These are phyloP conservation scores for Lagerstroemia speciosa DNA, from an alignment of 345 rosid species.

Conservation along the genomic window DNA sequence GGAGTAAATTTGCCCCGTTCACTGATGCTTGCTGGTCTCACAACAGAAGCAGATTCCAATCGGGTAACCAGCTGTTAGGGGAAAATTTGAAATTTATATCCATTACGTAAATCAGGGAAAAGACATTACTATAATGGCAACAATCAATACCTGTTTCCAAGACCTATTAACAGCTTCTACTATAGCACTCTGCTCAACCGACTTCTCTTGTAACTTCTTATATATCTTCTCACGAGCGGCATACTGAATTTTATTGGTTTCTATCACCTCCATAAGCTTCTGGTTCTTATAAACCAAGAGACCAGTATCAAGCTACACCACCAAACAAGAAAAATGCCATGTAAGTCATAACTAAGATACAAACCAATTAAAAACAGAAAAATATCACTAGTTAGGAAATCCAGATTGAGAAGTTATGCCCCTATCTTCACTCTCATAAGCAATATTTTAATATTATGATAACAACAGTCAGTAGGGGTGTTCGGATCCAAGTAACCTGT, in stretches of 20 bases:
- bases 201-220: conserved; percentile 46
- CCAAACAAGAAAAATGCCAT: background rate
- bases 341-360: no score
- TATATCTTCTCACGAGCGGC: conserved; percentile 54
- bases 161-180: conserved; percentile 53
- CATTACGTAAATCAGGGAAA: conserved; percentile 8
- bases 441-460: no score
- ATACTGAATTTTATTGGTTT: conserved; percentile 71
- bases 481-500: no score
- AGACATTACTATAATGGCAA: no score
- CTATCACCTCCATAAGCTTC: conserved; percentile 74
- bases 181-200: conserved; percentile 41
- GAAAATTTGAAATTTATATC: conserved; percentile 5
- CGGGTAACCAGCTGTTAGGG: conserved; percentile 8
- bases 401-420: no score
- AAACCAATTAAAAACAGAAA: background rate
- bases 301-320: conserved; percentile 56
- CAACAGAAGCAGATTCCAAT: background rate
- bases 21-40: background rate
- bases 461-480: no score
- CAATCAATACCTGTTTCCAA: conserved; percentile 58
- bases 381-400: background rate
- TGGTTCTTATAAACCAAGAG: conserved; percentile 87
- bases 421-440: no score
- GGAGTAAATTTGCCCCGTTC: background rate